Conservation (phyloP, 768 basidiomycete species). For the Harrya chromipes region DNA sequence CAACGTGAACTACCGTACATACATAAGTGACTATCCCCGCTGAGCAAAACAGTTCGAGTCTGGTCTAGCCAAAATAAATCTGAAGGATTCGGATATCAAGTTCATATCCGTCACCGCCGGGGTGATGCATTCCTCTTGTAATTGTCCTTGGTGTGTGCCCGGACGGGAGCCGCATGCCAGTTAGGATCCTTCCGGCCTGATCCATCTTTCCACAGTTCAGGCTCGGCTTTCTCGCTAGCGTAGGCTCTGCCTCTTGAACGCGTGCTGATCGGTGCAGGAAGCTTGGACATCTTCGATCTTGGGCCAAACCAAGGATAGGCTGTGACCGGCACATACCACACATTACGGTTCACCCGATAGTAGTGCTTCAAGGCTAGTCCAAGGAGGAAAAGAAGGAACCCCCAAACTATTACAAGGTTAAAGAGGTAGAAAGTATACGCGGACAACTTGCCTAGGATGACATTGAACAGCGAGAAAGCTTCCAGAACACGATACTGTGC, state of each 20-base stretch:
- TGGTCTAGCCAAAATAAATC: constrained; percentile 12
- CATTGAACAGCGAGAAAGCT: constrained; percentile 77
- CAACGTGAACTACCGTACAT: constrained; percentile 17
- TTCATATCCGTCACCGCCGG: constrained; percentile 38
- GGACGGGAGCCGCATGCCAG: constrained; percentile 21
- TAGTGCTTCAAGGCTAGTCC: constrained; percentile 43
- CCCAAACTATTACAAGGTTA: constrained; percentile 40
- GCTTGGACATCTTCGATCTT: constrained; percentile 33
- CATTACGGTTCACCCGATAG: constrained; percentile 41
- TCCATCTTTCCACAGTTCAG: constrained; percentile 20
- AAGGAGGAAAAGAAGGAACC: constrained; percentile 45
- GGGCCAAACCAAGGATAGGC: constrained; percentile 70
- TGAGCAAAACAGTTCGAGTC: background rate
- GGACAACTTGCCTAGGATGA: constrained; percentile 54
- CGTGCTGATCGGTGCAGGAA: constrained; percentile 41
- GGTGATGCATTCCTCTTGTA: constrained; percentile 41
- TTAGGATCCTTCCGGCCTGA: constrained; percentile 21
- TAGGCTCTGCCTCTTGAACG: constrained; percentile 36
- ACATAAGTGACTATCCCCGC: constrained; percentile 10
- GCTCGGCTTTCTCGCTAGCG: constrained; percentile 26
- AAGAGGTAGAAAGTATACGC: background rate
- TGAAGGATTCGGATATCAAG: constrained; percentile 7
- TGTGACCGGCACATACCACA: constrained; percentile 72
- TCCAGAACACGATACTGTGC: constrained; percentile 86
- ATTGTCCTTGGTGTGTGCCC: constrained; percentile 34